Evolutionary conservation across 176 grass and related monocot genomes (phyloP).

Genomic region (Oropetium thomaeum): DNA sequence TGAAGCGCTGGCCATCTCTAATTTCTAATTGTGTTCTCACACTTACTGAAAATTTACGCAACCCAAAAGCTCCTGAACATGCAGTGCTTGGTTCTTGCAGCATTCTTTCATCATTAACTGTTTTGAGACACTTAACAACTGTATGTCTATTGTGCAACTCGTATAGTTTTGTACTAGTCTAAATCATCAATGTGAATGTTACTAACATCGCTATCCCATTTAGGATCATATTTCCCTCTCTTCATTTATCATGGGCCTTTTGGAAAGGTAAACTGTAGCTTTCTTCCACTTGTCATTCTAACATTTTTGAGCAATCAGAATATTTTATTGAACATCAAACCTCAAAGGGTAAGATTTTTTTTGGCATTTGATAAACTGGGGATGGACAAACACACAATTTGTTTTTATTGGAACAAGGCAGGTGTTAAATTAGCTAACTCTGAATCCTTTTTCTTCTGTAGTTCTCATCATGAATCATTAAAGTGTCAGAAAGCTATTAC

Average conservation of each 20-base stretch:
- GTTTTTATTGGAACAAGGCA: conserved; percentile 9
- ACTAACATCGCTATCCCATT: conserved; percentile 35
- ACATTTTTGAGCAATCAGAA: neutral
- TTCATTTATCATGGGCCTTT: conserved; percentile 80
- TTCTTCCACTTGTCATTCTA: neutral
- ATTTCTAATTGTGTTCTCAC: conserved; percentile 69
- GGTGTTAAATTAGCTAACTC: conserved; percentile 27
- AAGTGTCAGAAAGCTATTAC: conserved; percentile 95
- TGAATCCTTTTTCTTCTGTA: conserved; percentile 38
- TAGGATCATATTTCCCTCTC: conserved; percentile 75
- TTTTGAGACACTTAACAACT: conserved; percentile 73
- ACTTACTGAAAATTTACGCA: conserved; percentile 53
- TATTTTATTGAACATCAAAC: conserved; percentile 10
- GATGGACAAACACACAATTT: conserved; percentile 21
- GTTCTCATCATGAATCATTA: conserved; percentile 86
- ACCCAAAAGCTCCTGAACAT: conserved; percentile 77
- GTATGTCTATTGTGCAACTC: conserved; percentile 44
- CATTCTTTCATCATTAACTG: conserved; percentile 63
- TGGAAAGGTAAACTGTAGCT: conserved; percentile 62
- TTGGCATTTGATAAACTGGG: neutral
- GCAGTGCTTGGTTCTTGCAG: conserved; percentile 80
- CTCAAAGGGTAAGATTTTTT: neutral
- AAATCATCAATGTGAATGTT: conserved; percentile 16
- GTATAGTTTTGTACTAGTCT: conserved; percentile 2
- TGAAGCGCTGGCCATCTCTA: conserved; percentile 85